Conservation (phyloP, 2,329 filamentous ascomycete species). For the Aspergillus phoenicis region DNA sequence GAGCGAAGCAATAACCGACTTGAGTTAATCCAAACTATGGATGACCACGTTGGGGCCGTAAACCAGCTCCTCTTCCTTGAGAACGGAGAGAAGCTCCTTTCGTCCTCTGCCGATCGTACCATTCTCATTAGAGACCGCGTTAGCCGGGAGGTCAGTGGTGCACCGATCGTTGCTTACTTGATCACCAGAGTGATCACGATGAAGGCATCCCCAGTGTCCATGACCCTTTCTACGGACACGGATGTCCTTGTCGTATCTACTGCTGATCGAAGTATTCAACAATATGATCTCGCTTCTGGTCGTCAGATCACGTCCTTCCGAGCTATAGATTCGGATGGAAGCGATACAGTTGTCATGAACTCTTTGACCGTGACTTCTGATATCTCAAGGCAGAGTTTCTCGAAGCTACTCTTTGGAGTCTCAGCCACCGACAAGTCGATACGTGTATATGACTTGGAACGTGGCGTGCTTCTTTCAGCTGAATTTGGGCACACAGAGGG, state of each 20-base stretch:
- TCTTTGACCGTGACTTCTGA: constrained; percentile 66
- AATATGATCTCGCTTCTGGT: constrained; percentile 66
- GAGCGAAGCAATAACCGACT: constrained; percentile 61
- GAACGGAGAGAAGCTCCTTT: constrained; percentile 72
- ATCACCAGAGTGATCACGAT: constrained; percentile 76
- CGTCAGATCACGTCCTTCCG: constrained; percentile 75
- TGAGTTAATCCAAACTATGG: constrained; percentile 83
- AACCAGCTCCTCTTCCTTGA: constrained; percentile 74
- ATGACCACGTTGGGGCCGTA: constrained; percentile 88
- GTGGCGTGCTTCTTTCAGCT: constrained; percentile 75
- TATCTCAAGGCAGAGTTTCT: constrained; percentile 55
- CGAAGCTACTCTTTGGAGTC: constrained; percentile 76
- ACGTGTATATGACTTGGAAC: constrained; percentile 78
- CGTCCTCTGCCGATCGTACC: constrained; percentile 85
- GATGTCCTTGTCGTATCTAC: constrained; percentile 61
- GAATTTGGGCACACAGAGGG: constrained; percentile 97
- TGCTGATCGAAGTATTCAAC: constrained; percentile 63
- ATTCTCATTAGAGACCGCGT: constrained; percentile 80
- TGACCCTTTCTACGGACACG: constrained; percentile 66
- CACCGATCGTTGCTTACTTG: constrained; percentile 71
- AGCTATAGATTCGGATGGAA: constrained; percentile 75
- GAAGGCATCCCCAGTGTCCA: constrained; percentile 84
- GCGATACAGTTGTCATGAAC: constrained; percentile 81
- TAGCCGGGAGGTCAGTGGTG: constrained; percentile 59
- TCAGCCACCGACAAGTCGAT: constrained; percentile 97